Conservation (phyloP, 306 rosid species). For the Pyrus communis region DNA sequence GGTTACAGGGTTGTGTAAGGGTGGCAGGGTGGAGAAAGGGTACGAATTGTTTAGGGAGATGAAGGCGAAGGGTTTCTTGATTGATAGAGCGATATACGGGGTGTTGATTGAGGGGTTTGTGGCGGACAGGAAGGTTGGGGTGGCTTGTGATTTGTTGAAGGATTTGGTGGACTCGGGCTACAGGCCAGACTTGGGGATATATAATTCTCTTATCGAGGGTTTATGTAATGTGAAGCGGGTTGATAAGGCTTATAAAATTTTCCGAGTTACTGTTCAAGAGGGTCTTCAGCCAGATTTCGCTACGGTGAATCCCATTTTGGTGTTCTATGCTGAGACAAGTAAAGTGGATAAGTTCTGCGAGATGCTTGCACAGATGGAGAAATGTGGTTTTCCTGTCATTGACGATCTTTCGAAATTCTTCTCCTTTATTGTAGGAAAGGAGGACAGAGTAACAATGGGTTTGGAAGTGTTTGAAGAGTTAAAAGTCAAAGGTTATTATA, state of each 20-base stretch:
- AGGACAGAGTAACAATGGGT: conserved; percentile 33
- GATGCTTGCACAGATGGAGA: conserved; percentile 54
- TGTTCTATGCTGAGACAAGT: conserved; percentile 37
- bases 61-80: conserved; percentile 62
- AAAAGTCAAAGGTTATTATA: conserved; percentile 40
- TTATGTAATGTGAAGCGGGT: conserved; percentile 54
- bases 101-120: conserved; percentile 62
- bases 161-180: conserved; percentile 69
- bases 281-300: conserved; percentile 52
- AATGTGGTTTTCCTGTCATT: conserved; percentile 37
- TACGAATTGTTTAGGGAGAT: conserved; percentile 65
- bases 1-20: conserved; percentile 49
- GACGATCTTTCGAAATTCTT: conserved; percentile 50
- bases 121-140: conserved; percentile 40
- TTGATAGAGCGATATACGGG: conserved; percentile 69
- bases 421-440: conserved; percentile 41
- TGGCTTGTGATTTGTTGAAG: conserved; percentile 62
- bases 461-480: conserved; percentile 40
- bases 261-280: conserved; percentile 44
- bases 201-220: conserved; percentile 64
- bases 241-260: conserved; percentile 67
- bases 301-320: conserved; percentile 48
- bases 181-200: conserved; percentile 67
- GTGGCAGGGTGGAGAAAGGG: conserved; percentile 53
- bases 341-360: conserved; percentile 44